These are phyloP conservation scores for Aspergillus egyptiacus DNA, from an alignment of 495 filamentous ascomycete genomes.

Conservation along the genomic window DNA sequence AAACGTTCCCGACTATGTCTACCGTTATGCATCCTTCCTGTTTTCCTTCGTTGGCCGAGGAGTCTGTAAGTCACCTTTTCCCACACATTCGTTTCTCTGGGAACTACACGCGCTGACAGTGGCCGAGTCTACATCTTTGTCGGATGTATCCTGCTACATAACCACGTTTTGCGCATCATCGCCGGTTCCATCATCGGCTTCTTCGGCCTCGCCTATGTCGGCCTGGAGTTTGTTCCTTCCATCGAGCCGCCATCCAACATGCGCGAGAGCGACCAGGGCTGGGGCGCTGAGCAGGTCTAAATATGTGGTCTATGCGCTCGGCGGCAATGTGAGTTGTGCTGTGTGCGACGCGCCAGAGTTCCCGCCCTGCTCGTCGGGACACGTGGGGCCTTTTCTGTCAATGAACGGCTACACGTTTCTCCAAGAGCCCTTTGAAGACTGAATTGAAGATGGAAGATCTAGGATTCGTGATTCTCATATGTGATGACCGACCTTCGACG, in stretches of 20 bases:
- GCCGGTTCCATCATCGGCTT: conserved; percentile 68
- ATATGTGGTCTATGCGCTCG: not conserved
- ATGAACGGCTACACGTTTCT: not conserved
- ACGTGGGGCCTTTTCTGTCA: not conserved
- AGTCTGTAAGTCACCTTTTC: conserved; percentile 61
- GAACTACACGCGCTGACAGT: conserved; percentile 17
- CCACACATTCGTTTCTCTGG: not conserved
- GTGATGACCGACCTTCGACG: conserved; percentile 20
- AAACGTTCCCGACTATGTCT: conserved; percentile 86
- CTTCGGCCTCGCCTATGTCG: conserved; percentile 71
- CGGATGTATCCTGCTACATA: conserved; percentile 73
- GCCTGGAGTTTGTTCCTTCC: conserved; percentile 86
- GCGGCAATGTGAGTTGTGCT: not conserved
- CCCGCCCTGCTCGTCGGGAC: not conserved
- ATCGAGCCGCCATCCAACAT: conserved; percentile 98
- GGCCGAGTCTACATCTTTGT: conserved; percentile 94
- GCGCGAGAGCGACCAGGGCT: conserved; percentile 82
- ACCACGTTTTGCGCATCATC: conserved; percentile 50
- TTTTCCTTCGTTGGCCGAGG: conserved; percentile 96
- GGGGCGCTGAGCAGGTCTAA: conserved; percentile 89
- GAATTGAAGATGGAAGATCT: conserved; percentile 3
- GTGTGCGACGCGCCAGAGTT: not conserved
- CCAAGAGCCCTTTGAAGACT: not conserved
- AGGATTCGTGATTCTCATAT: conserved; percentile 5
- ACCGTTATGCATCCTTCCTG: conserved; percentile 92